Percentiles rank a stretch among this genome's conserved stretches.
These are phyloP conservation scores for Rhododendron williamsianum DNA, from an alignment of 148 eudicot species.

Conservation along the genomic window DNA sequence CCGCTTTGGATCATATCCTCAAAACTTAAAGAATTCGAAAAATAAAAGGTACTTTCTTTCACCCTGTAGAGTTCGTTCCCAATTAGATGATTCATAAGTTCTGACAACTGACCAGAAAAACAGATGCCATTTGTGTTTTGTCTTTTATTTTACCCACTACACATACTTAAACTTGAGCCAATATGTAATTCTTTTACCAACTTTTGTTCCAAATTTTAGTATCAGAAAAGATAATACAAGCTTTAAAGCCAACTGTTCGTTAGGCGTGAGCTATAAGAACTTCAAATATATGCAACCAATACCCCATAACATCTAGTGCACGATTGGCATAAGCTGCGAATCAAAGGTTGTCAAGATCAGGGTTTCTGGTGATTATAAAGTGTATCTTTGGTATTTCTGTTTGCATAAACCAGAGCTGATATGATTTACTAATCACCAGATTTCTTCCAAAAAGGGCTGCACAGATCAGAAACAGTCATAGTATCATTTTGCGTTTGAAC, in stretches of 20 bases:
- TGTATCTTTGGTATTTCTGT: not conserved
- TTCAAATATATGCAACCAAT: not conserved
- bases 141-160: not conserved
- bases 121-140: not conserved
- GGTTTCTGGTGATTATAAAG: not conserved
- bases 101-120: not conserved
- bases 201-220: not conserved
- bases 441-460: not conserved
- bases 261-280: too few species aligned
- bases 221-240: too few species aligned
- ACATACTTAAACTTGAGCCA: not conserved
- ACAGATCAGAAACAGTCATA: not conserved
- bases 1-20: not conserved
- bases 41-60: not conserved
- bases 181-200: not conserved
- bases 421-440: too few species aligned
- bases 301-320: not conserved
- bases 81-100: not conserved
- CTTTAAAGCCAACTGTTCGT: not conserved
- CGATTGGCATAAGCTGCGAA: not conserved
- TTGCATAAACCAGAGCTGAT: too few species aligned
- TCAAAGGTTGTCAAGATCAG: conserved; percentile 1
- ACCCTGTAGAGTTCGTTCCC: not conserved
- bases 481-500: not conserved
- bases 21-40: not conserved